Base-by-base conservation (phyloP, 2,329 filamentous ascomycete species). In the Arthrinium phaeospermum region DNA sequence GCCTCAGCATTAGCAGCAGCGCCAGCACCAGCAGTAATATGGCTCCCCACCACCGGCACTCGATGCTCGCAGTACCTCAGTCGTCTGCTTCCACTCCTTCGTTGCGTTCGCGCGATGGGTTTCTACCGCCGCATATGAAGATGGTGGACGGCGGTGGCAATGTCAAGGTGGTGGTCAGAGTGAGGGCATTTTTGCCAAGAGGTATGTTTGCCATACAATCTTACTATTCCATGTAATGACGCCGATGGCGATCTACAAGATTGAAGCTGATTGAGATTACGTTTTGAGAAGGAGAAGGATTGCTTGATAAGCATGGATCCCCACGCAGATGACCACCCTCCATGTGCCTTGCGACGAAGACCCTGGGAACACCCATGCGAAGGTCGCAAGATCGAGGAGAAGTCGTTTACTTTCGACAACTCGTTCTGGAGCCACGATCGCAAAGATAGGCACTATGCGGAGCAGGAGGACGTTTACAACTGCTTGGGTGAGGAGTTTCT, bases 371-470 rank as follows among this genome's bases (percentile, higher is more conserved):
- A 80, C 85, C 67, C 87, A 89, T 74, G 85, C 89, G 3, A 92
- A 91, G 82, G 90, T 51, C 91, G 94, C 74, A 96, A 93, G 81
- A 86, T 93, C 71, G 95, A 98, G 79, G 94, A 98, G 80, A 98
- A 97, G 84, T 89, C 88, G 0, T 99, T 99, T 80, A 95, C 94
- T 2, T 99, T 99, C 81, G 96, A 99, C 86, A 97, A 95, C 81
- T 98, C 95, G 0, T 99, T 98, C 84, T 99, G 96, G 95, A 98
- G 96, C 73, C 95, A 98, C 83, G 86, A 96, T 81, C 88, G 88
- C 71, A 82, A 86, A 37, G 95, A 98, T 80, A 86, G 90, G 45
- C 94, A 98, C 83, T 99, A 98, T 81, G 95, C 96, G 4, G 89
- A 92, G 74, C 96, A 99, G 81, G 94, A 95, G 78, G 94, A 98